Conservation (phyloP, 106 monocot species). For the Platanthera zijinensis region DNA sequence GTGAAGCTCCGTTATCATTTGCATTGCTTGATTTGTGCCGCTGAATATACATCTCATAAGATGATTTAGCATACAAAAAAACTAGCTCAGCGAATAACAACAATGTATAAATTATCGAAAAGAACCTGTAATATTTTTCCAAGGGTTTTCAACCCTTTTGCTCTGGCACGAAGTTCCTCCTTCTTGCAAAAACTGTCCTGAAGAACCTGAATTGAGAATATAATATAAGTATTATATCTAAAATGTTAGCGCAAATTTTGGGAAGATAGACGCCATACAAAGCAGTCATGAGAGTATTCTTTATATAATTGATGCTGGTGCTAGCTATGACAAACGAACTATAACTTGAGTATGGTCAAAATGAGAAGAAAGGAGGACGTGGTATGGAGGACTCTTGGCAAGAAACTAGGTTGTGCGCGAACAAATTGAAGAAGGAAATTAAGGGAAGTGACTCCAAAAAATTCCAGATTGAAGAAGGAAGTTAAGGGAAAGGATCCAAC, state of each 20-base stretch:
- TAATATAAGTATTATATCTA: not conserved
- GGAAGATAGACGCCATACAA: not conserved
- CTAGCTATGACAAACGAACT: not conserved
- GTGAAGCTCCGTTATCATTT: slow-evolving; percentile 30
- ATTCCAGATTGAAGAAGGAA: too few species aligned
- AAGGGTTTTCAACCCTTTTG: slow-evolving; percentile 86
- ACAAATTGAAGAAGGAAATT: too few species aligned
- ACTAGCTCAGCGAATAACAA: not conserved
- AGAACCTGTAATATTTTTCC: slow-evolving; percentile 93
- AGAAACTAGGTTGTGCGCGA: too few species aligned
- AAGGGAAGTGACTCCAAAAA: too few species aligned
- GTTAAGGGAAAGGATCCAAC: too few species aligned
- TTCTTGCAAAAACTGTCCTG: slow-evolving; percentile 63
- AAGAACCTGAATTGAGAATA: slow-evolving; percentile 51
- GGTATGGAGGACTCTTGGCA: too few species aligned
- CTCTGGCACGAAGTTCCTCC: slow-evolving; percentile 90
- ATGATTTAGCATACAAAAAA: slow-evolving; percentile 1
- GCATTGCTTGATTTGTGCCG: slow-evolving; percentile 31
- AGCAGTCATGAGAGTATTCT: not conserved
- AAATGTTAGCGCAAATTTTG: not conserved
- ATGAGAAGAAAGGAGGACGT: not conserved
- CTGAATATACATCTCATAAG: slow-evolving; percentile 17
- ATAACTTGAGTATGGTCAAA: not conserved
- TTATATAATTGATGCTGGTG: not conserved
- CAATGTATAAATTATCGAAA: not conserved